Evolutionary conservation across 495 filamentous ascomycete genomes (phyloP).

Genomic region (Hyaloscypha hepaticicola): DNA sequence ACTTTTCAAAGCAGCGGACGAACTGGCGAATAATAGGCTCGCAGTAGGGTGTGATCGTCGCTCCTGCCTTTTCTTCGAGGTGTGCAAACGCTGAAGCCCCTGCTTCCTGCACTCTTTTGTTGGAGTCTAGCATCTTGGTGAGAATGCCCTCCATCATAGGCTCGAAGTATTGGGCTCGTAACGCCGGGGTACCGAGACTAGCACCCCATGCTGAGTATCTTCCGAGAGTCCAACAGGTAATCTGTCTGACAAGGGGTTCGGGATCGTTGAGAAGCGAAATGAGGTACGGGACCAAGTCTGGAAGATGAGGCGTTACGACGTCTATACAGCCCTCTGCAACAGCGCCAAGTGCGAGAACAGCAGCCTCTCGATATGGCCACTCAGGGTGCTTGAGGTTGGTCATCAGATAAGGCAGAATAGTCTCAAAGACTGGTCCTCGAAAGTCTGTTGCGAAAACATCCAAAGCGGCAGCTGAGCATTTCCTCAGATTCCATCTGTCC

Average conservation of each 20-base stretch:
- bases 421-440: constrained; percentile 80
- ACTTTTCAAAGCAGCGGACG: constrained; percentile 85
- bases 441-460: constrained; percentile 94
- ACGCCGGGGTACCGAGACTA: constrained; percentile 60
- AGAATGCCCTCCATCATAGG: constrained; percentile 98
- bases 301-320: constrained; percentile 85
- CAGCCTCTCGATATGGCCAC: constrained; percentile 92
- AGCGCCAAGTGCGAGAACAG: constrained; percentile 90
- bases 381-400: constrained; percentile 84
- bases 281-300: constrained; percentile 86
- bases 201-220: constrained; percentile 94
- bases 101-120: constrained; percentile 97
- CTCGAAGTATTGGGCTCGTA: constrained; percentile 79
- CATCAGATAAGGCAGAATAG: constrained; percentile 88
- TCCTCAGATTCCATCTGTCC: constrained; percentile 92
- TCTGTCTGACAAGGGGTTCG: constrained; percentile 92
- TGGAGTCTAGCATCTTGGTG: constrained; percentile 89
- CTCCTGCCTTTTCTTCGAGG: constrained; percentile 89
- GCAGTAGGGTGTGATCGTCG: constrained; percentile 77
- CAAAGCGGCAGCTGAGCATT: constrained; percentile 94
- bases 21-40: constrained; percentile 90
- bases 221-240: constrained; percentile 96
- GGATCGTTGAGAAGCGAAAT: constrained; percentile 80
- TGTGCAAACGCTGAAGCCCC: constrained; percentile 95
- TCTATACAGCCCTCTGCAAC: constrained; percentile 94